Conservation (phyloP, 768 basidiomycete species). For the Heimioporus sp. region DNA sequence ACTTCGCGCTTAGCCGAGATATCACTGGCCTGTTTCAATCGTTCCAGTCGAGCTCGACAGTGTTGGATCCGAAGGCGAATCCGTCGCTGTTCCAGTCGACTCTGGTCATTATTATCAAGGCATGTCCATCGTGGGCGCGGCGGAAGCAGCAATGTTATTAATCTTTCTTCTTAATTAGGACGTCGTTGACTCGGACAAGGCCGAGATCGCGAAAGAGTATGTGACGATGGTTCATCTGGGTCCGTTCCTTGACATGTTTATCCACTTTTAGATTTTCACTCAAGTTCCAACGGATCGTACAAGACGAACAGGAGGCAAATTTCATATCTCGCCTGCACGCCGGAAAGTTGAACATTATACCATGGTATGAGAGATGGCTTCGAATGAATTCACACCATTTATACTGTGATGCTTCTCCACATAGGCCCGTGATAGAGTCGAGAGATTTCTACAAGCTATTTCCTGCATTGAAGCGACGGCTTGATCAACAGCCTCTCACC, state of each 20-base stretch:
- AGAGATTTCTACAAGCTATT: conserved; percentile 60
- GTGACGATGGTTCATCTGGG: conserved; percentile 4
- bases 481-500: conserved; percentile 49
- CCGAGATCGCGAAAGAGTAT: conserved; percentile 57
- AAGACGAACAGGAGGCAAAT: conserved; percentile 57
- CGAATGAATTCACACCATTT: background rate
- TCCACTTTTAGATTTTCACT: conserved; percentile 42
- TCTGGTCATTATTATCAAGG: conserved; percentile 64
- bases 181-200: conserved; percentile 59
- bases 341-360: conserved; percentile 54
- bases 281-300: conserved; percentile 62
- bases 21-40: conserved; percentile 61
- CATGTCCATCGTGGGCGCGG: background rate
- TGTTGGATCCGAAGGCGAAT: conserved; percentile 58
- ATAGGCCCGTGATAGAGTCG: conserved; percentile 58
- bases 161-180: conserved; percentile 39
- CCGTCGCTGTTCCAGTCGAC: conserved; percentile 58
- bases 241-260: background rate
- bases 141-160: background rate
- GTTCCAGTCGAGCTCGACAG: conserved; percentile 56
- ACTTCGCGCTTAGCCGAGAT: conserved; percentile 60
- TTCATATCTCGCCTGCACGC: conserved; percentile 61
- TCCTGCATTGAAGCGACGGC: conserved; percentile 39
- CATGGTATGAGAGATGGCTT: conserved; percentile 38
- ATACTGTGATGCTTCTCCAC: background rate